A percentile compares a stretch with the other conserved stretches of the same genome.
Evolutionary conservation across 2,329 filamentous ascomycete species (phyloP).

Genomic region (Saccharata proteae): DNA sequence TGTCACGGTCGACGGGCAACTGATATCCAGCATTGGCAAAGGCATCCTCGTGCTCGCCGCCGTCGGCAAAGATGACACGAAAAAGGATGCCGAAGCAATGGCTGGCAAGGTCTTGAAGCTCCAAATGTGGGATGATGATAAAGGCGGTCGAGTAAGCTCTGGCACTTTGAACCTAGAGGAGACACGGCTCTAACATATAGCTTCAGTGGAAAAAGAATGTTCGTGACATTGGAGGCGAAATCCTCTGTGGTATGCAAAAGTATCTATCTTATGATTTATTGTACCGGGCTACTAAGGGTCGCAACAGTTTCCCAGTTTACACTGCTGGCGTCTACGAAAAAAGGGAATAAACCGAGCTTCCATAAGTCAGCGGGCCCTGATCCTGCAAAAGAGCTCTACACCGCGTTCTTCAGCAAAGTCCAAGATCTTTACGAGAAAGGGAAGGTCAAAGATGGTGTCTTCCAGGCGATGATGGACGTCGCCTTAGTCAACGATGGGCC

Average conservation of each 20-base stretch:
- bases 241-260: constrained; percentile 70
- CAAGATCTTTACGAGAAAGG: constrained; percentile 58
- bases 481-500: constrained; percentile 77
- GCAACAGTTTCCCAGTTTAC: constrained; percentile 90
- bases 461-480: constrained; percentile 99
- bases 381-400: constrained; percentile 70
- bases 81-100: constrained; percentile 74
- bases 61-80: constrained; percentile 78
- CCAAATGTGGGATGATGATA: constrained; percentile 80
- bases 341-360: constrained; percentile 91
- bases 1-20: constrained; percentile 81
- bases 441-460: constrained; percentile 85
- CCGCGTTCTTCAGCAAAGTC: constrained; percentile 69
- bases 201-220: constrained; percentile 92
- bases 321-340: constrained; percentile 82
- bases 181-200: too few species aligned
- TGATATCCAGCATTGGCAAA: constrained; percentile 83
- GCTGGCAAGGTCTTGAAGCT: constrained; percentile 80
- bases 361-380: constrained; percentile 72
- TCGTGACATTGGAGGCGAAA: constrained; percentile 75
- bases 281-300: too few species aligned
- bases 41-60: constrained; percentile 87
- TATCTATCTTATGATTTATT: too few species aligned
- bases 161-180: too few species aligned
- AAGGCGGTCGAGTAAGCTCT: constrained; percentile 49